Base-by-base conservation (phyloP, 139 green algal species). In the Auxenochlorella protothecoides region DNA sequence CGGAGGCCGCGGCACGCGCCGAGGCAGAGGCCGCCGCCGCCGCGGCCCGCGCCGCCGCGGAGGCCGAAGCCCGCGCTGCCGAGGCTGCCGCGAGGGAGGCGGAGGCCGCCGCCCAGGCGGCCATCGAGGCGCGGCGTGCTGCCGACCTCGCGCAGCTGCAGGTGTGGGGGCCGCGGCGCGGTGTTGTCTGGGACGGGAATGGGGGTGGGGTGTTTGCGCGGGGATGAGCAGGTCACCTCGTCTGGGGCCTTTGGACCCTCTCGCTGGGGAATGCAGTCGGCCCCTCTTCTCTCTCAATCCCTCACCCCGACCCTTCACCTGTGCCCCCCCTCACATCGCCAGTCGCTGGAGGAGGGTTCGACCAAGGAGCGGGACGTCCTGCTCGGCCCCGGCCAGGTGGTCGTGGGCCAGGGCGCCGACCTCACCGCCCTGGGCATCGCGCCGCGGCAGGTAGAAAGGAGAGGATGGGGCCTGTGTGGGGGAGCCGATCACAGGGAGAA, bases 81-180 rank as follows among this genome's bases (percentile, higher is more conserved):
- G 5, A 64, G 65, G 72, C 66, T 56, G 53, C 68, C 27, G 6
- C 44, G 56, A 44, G 27, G 57, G 52, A 11, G 51, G 65, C 59
- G 52, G 68, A 66, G 16, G 16, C 66, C 57, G 66, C 59, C 2
- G 53, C 44, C 53, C 54, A 52, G 5, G 56, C 68, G 60, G 66
- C 59, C 14, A 64, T 71, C 6, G 72, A 77, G 66, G 59, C 72
- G 72, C 60, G 72, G 72, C 72, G 72, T 16, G 65, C 68, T 59
- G 59, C 66, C 3, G 72, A 77, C 53, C 8, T 27, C 59, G 16
- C 55, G 66, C 72, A 77, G 72, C 60, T 77, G 27, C 59, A 77
- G 72, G 72, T 77, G 72, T 44, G 27, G 3, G 61, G 6, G 55
- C 66, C 51, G 8, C 53, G 5, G 53, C 9, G 12, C 5, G 9